Base-by-base conservation (phyloP, 169 alveolate species). In the Plasmodium berghei region DNA sequence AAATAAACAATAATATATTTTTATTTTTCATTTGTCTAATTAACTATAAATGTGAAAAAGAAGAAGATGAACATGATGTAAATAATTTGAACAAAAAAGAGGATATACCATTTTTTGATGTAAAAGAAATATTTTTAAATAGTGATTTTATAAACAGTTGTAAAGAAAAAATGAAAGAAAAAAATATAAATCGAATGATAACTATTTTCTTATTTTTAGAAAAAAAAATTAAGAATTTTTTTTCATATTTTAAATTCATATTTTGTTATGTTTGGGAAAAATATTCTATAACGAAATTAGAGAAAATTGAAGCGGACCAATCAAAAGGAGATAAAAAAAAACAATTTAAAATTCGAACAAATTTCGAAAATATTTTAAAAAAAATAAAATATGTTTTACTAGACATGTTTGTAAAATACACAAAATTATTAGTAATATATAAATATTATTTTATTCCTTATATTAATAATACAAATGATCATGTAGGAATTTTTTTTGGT, bases 371-470 rank as follows among this genome's bases (percentile, higher is more conserved):
- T 5, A 18, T 83, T 26, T 40, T 66, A 45, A 86, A 86, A 42
- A 71, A 54, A 28, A 86, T 86, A 48, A 58, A 86, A 59, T 86
- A 86, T 63, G 24, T 71, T 22, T 5, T 70, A 49, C 16, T 86
- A 2, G 91, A 86, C 48, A 70, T 86, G 59, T 86, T 86, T 49
- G 42, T 73, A 14, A 86, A 86, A 64, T 86, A 58, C 22, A 71
- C 74, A 26, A 61, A 86, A 54, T 18, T 59, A 45, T 64, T 86
- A 26, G 1, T 86, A n/a, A 54, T 70, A n/a, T 86, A 86, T 34
- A 69, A 63, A 59, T n/a, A 46, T 52, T 73, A 71, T 49, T 86
- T 58, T 48, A 54, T 14, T 9, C 28, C 55, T 45, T 9, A 20
- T 12, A 40, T 8, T 9, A 28, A 12, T 26, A 34, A 63, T 62